phyloP scores from a whole-genome alignment of 2,329 filamentous ascomycete species.

The Achaetomium macrosporum region DNA sequence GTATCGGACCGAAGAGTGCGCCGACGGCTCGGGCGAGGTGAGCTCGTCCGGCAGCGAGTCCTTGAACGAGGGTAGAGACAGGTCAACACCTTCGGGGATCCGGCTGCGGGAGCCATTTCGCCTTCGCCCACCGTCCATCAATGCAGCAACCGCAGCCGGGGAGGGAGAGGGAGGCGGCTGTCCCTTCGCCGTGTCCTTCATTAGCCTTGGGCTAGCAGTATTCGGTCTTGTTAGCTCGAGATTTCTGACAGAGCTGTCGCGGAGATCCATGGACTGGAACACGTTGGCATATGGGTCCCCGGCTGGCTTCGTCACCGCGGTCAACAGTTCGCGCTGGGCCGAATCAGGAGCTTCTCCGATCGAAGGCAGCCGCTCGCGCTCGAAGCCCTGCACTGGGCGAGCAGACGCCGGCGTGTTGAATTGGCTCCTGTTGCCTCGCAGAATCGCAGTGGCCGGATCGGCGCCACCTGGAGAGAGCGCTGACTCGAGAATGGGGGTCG shows the following conservation, averaged over 20 bases:
- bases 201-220: slow-evolving; percentile 58
- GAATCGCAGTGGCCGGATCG: slow-evolving; percentile 61
- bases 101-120: slow-evolving; percentile 70
- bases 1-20: slow-evolving; percentile 47
- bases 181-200: slow-evolving; percentile 39
- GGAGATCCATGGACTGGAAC: slow-evolving; percentile 22
- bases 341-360: slow-evolving; percentile 62
- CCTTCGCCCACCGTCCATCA: slow-evolving; percentile 54
- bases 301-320: slow-evolving; percentile 22
- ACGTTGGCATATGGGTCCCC: slow-evolving; percentile 24
- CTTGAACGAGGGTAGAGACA: slow-evolving; percentile 59
- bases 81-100: slow-evolving; percentile 63
- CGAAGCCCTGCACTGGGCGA: slow-evolving; percentile 55
- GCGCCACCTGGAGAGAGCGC: slow-evolving; percentile 65
- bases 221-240: slow-evolving; percentile 56
- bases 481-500: slow-evolving; percentile 81
- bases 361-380: slow-evolving; percentile 64
- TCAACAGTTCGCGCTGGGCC: slow-evolving; percentile 27
- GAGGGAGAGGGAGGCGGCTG: slow-evolving; percentile 59
- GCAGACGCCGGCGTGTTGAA: slow-evolving; percentile 66
- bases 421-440: slow-evolving; percentile 61
- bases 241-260: slow-evolving; percentile 4
- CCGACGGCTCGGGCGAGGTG: slow-evolving; percentile 53
- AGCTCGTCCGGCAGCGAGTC: slow-evolving; percentile 46
- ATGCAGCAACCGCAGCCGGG: slow-evolving; percentile 55